Percentiles rank a stretch among this genome's conserved stretches.
Conservation (phyloP, 1,284 basidiomycete species). For the Trichosporon inkin region DNA sequence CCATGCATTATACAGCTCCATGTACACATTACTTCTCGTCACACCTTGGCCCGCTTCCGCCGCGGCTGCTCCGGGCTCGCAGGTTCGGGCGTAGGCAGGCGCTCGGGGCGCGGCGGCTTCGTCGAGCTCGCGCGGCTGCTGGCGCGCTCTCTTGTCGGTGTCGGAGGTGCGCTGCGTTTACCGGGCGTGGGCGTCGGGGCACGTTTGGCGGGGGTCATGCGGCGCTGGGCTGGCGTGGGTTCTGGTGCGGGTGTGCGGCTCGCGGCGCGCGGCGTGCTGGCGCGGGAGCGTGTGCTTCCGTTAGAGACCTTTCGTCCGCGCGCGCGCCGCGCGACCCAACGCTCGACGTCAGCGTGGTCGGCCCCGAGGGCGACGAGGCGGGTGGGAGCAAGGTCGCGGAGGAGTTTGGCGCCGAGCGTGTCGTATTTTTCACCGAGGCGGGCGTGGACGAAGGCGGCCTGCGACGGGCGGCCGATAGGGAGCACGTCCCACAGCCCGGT, state of each 20-base stretch:
- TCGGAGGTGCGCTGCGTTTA: no score
- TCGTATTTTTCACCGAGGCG: slow-evolving; percentile 8
- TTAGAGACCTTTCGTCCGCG: background rate
- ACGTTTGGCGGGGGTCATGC: no score
- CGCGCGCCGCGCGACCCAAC: background rate
- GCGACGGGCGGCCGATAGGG: background rate
- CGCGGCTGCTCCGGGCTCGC: background rate
- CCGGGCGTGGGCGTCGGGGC: no score
- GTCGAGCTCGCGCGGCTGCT: slow-evolving; percentile 7
- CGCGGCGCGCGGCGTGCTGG: no score
- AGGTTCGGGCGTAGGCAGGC: background rate
- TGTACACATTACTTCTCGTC: background rate
- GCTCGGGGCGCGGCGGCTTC: background rate
- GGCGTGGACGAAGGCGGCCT: background rate
- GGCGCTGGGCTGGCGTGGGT: no score
- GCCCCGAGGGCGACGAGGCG: slow-evolving; percentile 10
- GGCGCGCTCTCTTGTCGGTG: background rate
- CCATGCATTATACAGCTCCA: background rate
- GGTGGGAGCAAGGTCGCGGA: background rate
- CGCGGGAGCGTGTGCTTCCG: no score
- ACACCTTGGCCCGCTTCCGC: background rate
- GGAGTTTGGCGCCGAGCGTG: slow-evolving; percentile 4
- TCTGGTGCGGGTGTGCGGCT: no score
- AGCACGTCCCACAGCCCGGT: background rate
- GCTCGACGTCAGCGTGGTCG: slow-evolving; percentile 4